Conservation (phyloP, 1,284 basidiomycete genomes). For the Leccinum cinnamomeum region DNA sequence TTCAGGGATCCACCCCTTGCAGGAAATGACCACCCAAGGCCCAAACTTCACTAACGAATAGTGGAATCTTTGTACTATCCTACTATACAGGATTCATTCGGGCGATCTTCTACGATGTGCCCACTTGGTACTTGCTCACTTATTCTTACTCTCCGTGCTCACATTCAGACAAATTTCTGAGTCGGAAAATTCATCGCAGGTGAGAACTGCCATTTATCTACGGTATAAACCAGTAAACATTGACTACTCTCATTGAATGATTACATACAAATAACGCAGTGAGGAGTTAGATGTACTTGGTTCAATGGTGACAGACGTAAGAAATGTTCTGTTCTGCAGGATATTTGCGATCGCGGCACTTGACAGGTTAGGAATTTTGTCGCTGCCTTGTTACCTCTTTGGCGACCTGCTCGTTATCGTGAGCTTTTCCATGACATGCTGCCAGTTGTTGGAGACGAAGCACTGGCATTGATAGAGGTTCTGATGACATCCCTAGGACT, state of each 20-base stretch:
- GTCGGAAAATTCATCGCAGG: background rate
- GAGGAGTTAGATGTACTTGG: background rate
- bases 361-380: background rate
- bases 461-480: background rate
- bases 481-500: no score
- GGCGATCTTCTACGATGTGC: no score
- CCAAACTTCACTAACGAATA: no score
- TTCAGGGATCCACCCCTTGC: no score
- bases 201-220: background rate
- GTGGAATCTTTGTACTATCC: no score
- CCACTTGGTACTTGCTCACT: background rate
- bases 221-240: background rate
- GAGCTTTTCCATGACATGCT: background rate
- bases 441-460: background rate
- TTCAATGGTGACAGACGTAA: background rate
- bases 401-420: slow-evolving; percentile 11
- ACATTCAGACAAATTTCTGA: background rate
- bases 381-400: background rate
- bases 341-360: background rate
- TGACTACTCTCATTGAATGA: background rate
- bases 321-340: background rate
- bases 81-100: background rate
- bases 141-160: background rate
- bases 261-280: background rate
- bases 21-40: no score